Evolutionary conservation across 2,329 filamentous ascomycete genomes (phyloP), one percentile per base, ranked within the genome.

Genomic region (Chaetothyriales sp.): DNA sequence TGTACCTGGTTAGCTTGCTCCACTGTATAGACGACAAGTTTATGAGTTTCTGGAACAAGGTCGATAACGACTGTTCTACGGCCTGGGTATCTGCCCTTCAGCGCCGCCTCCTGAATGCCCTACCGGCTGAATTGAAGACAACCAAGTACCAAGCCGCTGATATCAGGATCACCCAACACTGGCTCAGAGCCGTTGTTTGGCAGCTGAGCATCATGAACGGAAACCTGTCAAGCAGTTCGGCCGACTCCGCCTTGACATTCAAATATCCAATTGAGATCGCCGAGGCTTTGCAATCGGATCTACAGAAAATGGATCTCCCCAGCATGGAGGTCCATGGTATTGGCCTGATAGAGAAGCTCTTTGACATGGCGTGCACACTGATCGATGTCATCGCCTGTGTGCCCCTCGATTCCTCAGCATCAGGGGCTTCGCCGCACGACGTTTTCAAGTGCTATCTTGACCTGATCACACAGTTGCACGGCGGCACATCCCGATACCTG

Each of bases 281-380:
- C 0, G 72, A 76, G 46, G 82, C 86, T 53, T 58, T 86, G 22
- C 69, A 76, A 19, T 75, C 76, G 13, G 80, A 88, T 67, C 82
- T 84, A 2, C 79, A 81, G 15, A 79, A 84, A 50, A 84, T 92
- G 61, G 82, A 83, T 0, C 79, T 80, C 37, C 76, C 82, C 58
- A 81, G 81, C 44, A 82, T 88, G 71, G 86, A 90, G 57, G 72
- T 89, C 2, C 75, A 89, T 58, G 84, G 83, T 18, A 77, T 86
- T 43, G 84, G 84, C 22, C 66, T 94, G 83, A 80, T 92, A 54
- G 86, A 89, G 63, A 90, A 90, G 64, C 70, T 94, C 10, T 78
- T 92, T 60, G 84, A 89, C 58, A 78, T 89, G 37, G 81, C 85
- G 10, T 84, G 78, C 64, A 81, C 82, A 15, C 73, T 92, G 55